Evolutionary conservation across 495 filamentous ascomycete genomes (phyloP).

Genomic region (Podospora tetraspora): DNA sequence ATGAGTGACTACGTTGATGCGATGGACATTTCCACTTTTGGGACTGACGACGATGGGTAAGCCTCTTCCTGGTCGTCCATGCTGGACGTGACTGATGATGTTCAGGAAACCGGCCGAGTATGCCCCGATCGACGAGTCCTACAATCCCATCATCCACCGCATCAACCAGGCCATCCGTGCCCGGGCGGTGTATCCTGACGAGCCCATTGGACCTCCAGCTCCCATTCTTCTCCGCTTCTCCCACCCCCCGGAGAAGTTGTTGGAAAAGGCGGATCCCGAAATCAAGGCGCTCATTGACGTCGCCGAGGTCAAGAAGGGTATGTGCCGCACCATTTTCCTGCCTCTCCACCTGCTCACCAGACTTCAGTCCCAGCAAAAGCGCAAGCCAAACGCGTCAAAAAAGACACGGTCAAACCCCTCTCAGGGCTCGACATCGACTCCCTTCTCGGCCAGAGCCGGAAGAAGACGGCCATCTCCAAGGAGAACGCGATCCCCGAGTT

Average conservation of each 20-base stretch:
- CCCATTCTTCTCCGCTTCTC: conserved; percentile 69
- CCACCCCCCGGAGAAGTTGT: conserved; percentile 62
- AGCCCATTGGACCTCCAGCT: conserved; percentile 60
- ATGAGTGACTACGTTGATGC: conserved; percentile 90
- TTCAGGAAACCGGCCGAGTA: conserved; percentile 64
- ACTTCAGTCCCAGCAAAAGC: conserved; percentile 75
- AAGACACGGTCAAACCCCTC: conserved; percentile 71
- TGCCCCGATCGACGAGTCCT: conserved; percentile 74
- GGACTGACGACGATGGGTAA: conserved; percentile 64
- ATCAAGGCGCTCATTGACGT: conserved; percentile 60
- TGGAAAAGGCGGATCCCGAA: conserved; percentile 48
- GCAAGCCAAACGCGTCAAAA: conserved; percentile 64
- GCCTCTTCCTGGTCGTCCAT: conserved; percentile 6
- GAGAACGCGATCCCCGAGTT: conserved; percentile 89
- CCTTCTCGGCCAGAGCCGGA: conserved; percentile 55
- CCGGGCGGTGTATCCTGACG: conserved; percentile 69
- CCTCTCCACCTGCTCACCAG: conserved; percentile 22
- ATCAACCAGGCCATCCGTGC: conserved; percentile 77
- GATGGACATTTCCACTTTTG: conserved; percentile 75
- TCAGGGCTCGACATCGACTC: conserved; percentile 85
- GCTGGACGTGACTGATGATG: conserved; percentile 27
- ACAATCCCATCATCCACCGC: conserved; percentile 87
- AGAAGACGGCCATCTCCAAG: conserved; percentile 55
- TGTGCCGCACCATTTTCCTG: not conserved
- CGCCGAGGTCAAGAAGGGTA: conserved; percentile 85